Conservation (phyloP, 805 yeast genomes). For the Metschnikowia bowlesiae region DNA sequence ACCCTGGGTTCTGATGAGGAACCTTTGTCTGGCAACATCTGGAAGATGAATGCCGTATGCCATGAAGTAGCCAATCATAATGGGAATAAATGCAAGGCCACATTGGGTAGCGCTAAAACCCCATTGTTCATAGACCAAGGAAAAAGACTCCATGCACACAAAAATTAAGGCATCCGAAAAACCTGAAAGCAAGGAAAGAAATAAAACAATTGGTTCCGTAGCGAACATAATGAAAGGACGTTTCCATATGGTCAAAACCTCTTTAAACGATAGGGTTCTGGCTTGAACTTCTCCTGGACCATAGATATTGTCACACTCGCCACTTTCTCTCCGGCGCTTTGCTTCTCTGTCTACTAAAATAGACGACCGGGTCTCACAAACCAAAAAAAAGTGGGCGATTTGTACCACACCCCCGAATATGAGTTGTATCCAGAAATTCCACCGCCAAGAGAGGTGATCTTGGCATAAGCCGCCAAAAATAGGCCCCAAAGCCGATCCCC, state of each 20-base stretch:
- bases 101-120: conserved; percentile 25
- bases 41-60: conserved; percentile 33
- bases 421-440: conserved; percentile 32
- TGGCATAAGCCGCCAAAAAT: conserved; percentile 24
- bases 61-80: conserved; percentile 32
- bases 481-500: conserved; percentile 29
- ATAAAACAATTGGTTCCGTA: conserved; percentile 36
- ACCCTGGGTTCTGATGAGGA: conserved; percentile 20
- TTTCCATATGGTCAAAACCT: conserved; percentile 28
- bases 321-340: conserved; percentile 29
- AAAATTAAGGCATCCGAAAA: conserved; percentile 40
- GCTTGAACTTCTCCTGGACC: conserved; percentile 32
- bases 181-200: conserved; percentile 36
- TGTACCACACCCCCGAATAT: conserved; percentile 34
- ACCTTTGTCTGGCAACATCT: conserved; percentile 29
- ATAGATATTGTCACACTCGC: conserved; percentile 28
- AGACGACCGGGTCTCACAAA: conserved; percentile 32
- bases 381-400: conserved; percentile 30
- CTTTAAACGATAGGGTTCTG: conserved; percentile 18
- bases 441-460: conserved; percentile 18
- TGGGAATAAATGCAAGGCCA: conserved; percentile 32
- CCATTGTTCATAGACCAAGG: conserved; percentile 33
- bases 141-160: conserved; percentile 35
- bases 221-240: conserved; percentile 39
- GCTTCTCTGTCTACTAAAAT: conserved; percentile 35